Base-by-base conservation (phyloP, 148 eudicot species). In the Rhododendron kiyosumense region DNA sequence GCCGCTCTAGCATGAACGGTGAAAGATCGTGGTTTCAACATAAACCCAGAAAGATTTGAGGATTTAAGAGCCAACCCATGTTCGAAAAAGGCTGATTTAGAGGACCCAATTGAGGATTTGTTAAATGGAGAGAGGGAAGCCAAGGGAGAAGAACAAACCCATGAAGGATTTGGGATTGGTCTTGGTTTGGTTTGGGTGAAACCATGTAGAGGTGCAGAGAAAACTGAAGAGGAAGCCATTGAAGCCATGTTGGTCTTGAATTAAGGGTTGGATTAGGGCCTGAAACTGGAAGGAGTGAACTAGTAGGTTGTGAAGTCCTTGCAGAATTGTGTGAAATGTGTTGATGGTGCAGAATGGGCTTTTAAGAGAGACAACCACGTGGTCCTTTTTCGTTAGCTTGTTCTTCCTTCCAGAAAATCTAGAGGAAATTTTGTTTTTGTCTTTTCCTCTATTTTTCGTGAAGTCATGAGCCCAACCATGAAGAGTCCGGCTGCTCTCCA, bases 1-100 rank as follows among this genome's bases (percentile, higher is more conserved):
- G 98, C 94, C 67, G 99, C 97, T 86, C 93, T 91, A 41, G 98
- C 95, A 85, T 81, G 75, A 85, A 95, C 87, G 36, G 81, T 54
- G 26, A 84, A 84, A n/a, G 88, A 90, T 52, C 85, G 89, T 18
- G 91, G 84, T 69, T 89, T 93, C 2, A 71, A 18, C 48, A 89
- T 43, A 88, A 91, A 86, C 93, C 96, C 92, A 85, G 85, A 84
- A 84, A 89, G 10, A 86, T 74, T 87, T 30, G 89, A 78, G 45
- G 90, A 82, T 46, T 85, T 85, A 1, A 92, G 43, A 85, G 94
- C 83, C 65, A 93, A 88, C 88, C 93, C 94, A 88, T 88, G 65
- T 78, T 86, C 90, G 54, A 86, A 89, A 90, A 92, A 84, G 2
- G 86, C 69, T 17, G 97, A 93, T 80, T 86, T 91, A 4, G 92